phyloP scores from a whole-genome alignment of 129 eudicot species.

The Oenanthe sinensis region DNA sequence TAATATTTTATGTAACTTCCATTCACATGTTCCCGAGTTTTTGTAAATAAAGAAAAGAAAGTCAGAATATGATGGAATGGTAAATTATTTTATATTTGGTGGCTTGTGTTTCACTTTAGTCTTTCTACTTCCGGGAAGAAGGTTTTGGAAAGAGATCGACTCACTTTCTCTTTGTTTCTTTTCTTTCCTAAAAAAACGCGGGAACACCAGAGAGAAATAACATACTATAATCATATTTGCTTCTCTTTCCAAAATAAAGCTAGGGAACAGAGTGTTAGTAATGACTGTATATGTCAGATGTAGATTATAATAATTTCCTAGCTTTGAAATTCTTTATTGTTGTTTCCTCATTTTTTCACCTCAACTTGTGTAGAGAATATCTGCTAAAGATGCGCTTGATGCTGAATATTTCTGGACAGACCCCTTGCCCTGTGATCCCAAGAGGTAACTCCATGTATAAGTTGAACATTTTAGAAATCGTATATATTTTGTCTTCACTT shows the following conservation, averaged over 20 bases:
- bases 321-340: background rate
- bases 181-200: too few relatives aligned
- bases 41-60: background rate
- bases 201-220: background rate
- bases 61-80: background rate
- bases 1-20: too few relatives aligned
- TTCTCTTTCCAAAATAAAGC: background rate
- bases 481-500: background rate
- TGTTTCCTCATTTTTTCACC: background rate
- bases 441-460: slow-evolving; percentile 32
- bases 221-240: too few relatives aligned
- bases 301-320: background rate
- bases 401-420: slow-evolving; percentile 96
- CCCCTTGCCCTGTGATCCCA: slow-evolving; percentile 93
- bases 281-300: background rate
- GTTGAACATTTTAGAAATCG: background rate
- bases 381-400: slow-evolving; percentile 90
- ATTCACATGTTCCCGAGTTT: background rate
- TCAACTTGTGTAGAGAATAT: slow-evolving; percentile 56
- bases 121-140: too few relatives aligned
- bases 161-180: background rate
- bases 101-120: background rate
- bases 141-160: background rate
- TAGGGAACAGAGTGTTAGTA: background rate
- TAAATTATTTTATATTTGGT: background rate